Evolutionary conservation across 192 early-diverging fungal species (phyloP).

Genomic region (Backusella westeae): DNA sequence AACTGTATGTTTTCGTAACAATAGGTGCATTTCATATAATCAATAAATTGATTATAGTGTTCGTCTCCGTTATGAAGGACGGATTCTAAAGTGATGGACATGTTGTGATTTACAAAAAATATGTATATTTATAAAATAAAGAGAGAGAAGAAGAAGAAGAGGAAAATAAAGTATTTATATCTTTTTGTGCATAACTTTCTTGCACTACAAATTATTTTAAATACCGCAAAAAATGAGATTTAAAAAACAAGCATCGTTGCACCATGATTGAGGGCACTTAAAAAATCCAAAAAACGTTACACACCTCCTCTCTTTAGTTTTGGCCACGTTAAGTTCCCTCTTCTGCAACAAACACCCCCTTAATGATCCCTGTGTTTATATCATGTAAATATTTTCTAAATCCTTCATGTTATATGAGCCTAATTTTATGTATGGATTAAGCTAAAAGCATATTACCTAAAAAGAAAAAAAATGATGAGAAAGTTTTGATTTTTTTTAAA

Average conservation of each 20-base stretch:
- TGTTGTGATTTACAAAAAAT: background rate
- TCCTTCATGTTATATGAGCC: background rate
- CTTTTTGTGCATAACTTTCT: conserved; percentile 3
- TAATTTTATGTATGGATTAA: background rate
- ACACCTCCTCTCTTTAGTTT: background rate
- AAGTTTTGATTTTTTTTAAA: background rate
- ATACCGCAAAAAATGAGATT: background rate
- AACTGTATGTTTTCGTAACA: conserved; percentile 41
- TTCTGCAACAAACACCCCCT: background rate
- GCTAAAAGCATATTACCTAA: background rate
- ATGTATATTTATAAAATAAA: background rate
- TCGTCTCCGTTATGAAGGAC: conserved; percentile 17
- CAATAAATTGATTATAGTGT: background rate
- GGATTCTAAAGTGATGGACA: conserved; percentile 2
- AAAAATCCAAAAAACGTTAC: background rate
- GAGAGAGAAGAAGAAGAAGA: background rate
- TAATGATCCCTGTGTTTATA: background rate
- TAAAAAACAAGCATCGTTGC: background rate
- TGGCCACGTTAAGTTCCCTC: background rate
- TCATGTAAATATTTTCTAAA: background rate
- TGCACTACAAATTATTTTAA: background rate
- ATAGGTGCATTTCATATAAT: conserved; percentile 15
- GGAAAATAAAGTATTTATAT: conserved; percentile 2
- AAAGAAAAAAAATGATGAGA: background rate
- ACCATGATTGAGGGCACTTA: background rate